Conservation (phyloP, 495 filamentous ascomycete species). For the Tuber microsphaerosporum region DNA sequence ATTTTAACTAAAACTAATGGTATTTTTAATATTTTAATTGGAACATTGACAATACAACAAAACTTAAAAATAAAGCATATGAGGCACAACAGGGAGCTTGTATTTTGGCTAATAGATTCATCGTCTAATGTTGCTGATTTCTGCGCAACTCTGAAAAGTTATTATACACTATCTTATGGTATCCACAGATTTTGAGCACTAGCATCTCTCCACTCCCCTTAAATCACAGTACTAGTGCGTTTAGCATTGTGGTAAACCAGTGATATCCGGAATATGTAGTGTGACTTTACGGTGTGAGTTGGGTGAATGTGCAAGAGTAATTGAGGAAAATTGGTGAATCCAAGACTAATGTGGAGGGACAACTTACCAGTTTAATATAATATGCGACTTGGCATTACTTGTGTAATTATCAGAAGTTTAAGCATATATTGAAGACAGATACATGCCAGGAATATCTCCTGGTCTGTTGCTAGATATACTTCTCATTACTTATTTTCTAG, state of each 20-base stretch:
- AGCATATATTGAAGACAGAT: conserved; percentile 1
- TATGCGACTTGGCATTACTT: neutral
- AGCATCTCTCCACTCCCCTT: conserved; percentile 10
- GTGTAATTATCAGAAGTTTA: neutral
- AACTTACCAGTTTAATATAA: neutral
- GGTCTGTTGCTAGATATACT: neutral
- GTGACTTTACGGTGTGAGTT: conserved; percentile 7
- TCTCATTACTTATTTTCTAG: too few species aligned
- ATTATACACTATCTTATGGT: neutral
- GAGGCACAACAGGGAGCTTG: too few species aligned
- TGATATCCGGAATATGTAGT: neutral
- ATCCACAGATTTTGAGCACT: conserved; percentile 10
- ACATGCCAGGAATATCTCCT: conserved; percentile 8
- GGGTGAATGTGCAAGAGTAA: neutral
- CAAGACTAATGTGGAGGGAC: neutral
- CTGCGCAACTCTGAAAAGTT: conserved; percentile 5
- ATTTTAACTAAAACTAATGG: too few species aligned
- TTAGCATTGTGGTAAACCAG: conserved; percentile 1
- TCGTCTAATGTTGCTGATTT: conserved; percentile 7
- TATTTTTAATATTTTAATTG: too few species aligned
- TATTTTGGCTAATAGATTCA: neutral
- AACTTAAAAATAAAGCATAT: too few species aligned
- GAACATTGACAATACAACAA: too few species aligned
- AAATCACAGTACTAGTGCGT: neutral
- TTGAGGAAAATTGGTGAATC: neutral